Evolutionary conservation across 345 rosid species (phyloP), one percentile per base, ranked within the genome.

Genomic region (Chamaenerion angustifolium): DNA sequence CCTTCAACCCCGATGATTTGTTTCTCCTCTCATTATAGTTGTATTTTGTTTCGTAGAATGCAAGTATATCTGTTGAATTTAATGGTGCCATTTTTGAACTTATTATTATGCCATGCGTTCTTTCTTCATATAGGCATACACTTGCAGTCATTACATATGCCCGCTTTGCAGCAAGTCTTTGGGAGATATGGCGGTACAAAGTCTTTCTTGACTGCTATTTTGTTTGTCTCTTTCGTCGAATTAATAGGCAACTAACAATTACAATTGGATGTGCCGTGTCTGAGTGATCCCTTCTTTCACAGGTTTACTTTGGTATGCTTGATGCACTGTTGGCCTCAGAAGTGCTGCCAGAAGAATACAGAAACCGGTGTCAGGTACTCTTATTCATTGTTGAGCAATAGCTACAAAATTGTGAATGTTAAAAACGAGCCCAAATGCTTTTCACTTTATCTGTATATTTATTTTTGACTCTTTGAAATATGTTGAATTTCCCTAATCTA

Each of bases 241-340:
- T n/a, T n/a, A n/a, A n/a, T n/a, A n/a, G n/a, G n/a, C n/a, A 23
- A 15, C 6, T 15, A 45, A 3, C 4, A 16, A 43, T 41, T 12
- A 40, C 15, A n/a, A n/a, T n/a, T n/a, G n/a, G n/a, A 40, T 23
- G 4, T 12, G 13, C 35, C 12, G 10, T 7, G 5, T 31, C 37
- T 1, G 8, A 4, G 6, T 31, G 37, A 31, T 31, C 37, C 8
- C 37, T 31, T 31, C 37, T 31, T 31, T 31, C 37, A 3, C 71
- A 89, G 98, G 93, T 86, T 51, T 90, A 86, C 73, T 86, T 90
- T 19, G 95, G 95, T 57, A 86, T 86, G 94, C 92, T 90, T 60
- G 94, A 90, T 45, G 88, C 94, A 3, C 59, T 90, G 52, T 65
- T 90, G 71, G 95, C 92, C 54, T 64, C 85, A 11, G 94, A 86